Base-by-base conservation (phyloP, 139 green algal genomes). In the Zygnema circumcarinatum region DNA sequence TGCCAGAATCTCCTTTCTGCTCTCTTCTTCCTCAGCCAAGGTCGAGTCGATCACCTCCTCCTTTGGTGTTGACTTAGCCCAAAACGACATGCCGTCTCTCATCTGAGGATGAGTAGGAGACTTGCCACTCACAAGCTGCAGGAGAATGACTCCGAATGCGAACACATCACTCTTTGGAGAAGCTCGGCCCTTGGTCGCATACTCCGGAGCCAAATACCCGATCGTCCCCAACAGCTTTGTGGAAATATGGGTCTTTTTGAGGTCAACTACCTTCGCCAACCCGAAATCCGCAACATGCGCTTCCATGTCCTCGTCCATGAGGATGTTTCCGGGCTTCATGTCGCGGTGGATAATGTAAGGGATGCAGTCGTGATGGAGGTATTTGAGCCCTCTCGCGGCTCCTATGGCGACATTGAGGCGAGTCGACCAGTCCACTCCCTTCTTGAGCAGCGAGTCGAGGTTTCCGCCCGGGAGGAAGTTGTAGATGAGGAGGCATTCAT, bases 221-320 rank as follows among this genome's bases (percentile, higher is more conserved):
- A 81, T 81, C 1, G 74, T 81, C 11, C 74, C 74, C 2, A 41
- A 81, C 0, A 81, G 39, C 1, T 20, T 16, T 75, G 76, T 84
- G 38, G 35, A 75, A 22, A 84, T 76, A 53, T 84, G 76, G 2
- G 76, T 76, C 76, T 74, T 75, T 32, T 3, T n/a, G 2, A 32
- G n/a, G 1, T 84, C 40, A n/a, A n/a, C 39, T n/a, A 75, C 29
- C 1, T 33, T 76, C 76, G 76, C 76, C 11, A 84, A 53, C 1
- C 76, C 76, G 35, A 84, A 84, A n/a, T 84, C 76, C 11, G 76
- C 76, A 35, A 84, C 76, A 33, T 84, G 39, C 35, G 76, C 32
- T 53, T 84, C 76, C 3, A 84, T 33, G 2, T 78, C 22, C 32
- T 84, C 76, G 11, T 78, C 36, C 0, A 84, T 32, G 22, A 84